Conservation (phyloP, 306 rosid genomes). For the Quercus parvula region DNA sequence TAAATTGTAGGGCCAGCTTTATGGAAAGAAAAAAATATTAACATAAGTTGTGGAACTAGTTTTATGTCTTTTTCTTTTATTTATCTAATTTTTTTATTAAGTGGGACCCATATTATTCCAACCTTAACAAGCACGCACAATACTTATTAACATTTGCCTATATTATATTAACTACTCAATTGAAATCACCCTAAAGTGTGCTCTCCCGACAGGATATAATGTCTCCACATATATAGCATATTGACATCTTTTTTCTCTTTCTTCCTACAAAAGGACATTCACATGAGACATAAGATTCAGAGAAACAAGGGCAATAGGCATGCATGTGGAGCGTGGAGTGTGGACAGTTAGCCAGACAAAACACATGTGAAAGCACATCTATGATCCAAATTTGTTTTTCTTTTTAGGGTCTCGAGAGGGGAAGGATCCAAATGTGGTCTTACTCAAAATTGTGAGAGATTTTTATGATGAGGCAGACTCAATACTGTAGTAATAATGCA, state of each 20-base stretch:
- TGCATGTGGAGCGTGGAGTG: too few species aligned
- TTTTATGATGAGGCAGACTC: background rate
- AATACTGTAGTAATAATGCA: too few species aligned
- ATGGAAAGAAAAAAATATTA: rapidly evolving
- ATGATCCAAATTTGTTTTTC: background rate
- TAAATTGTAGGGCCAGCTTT: rapidly evolving
- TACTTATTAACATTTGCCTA: rapidly evolving
- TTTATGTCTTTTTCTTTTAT: too few species aligned
- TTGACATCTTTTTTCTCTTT: background rate
- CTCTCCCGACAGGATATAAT: too few species aligned
- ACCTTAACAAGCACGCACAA: rapidly evolving
- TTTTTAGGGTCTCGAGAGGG: background rate
- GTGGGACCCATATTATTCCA: rapidly evolving
- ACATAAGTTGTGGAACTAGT: rapidly evolving
- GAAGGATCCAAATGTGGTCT: background rate
- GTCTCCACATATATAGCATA: too few species aligned
- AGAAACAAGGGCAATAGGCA: background rate
- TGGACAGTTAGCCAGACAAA: background rate
- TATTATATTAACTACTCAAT: too few species aligned
- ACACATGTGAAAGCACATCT: background rate
- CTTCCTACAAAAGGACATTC: background rate
- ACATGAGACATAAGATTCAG: background rate
- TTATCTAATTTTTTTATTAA: too few species aligned
- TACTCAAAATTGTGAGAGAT: background rate
- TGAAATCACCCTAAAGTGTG: too few species aligned